phyloP scores from a whole-genome alignment of 2,329 filamentous ascomycete genomes.

The Monosporascus sp. region DNA sequence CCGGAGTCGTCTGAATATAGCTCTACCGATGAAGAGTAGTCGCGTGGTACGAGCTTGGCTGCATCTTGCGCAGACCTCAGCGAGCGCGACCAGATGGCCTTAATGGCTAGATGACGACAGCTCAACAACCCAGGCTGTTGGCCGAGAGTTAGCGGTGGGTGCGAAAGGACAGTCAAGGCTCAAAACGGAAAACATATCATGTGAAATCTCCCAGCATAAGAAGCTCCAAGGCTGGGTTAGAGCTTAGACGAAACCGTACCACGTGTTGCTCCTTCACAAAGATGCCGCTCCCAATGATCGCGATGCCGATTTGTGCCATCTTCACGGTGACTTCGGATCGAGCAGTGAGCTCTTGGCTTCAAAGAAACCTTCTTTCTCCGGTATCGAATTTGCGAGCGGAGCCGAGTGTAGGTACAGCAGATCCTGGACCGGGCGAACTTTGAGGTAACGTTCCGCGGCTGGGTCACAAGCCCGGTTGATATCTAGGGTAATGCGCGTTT shows the following conservation, averaged over 20 bases:
- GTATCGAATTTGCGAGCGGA: neutral
- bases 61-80: slow-evolving; percentile 40
- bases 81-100: slow-evolving; percentile 52
- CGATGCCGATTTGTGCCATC: slow-evolving; percentile 41
- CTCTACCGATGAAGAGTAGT: slow-evolving; percentile 15
- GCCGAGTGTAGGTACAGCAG: too few species aligned
- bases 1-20: slow-evolving; percentile 26
- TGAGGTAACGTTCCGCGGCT: neutral
- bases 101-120: slow-evolving; percentile 40
- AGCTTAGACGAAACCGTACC: slow-evolving; percentile 23
- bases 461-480: neutral
- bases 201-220: neutral
- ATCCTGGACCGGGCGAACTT: neutral
- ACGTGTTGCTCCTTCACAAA: slow-evolving; percentile 52
- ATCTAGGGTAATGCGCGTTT: neutral
- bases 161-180: neutral
- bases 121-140: slow-evolving; percentile 44
- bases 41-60: slow-evolving; percentile 25
- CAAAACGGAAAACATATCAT: neutral
- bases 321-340: neutral
- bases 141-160: slow-evolving; percentile 11
- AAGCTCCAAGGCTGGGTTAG: neutral
- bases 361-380: neutral
- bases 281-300: slow-evolving; percentile 53
- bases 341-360: neutral